phyloP scores from a whole-genome alignment of 108 stramenopile genomes.

The Nannochloropsis salina region DNA sequence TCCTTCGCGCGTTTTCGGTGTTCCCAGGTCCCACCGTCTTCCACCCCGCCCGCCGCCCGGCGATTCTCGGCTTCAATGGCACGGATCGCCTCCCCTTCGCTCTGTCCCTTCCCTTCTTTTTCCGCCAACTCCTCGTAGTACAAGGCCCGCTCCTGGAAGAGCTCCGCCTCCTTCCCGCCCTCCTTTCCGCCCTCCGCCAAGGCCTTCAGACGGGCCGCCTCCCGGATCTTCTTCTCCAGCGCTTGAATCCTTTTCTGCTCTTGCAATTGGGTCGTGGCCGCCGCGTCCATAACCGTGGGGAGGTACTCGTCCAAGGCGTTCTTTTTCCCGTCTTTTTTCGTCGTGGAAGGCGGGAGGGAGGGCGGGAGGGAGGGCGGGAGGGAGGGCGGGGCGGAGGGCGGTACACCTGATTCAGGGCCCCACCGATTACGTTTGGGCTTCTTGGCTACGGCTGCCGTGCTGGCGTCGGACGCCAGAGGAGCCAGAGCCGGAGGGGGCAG shows the following conservation, averaged over 20 bases:
- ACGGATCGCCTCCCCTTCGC: not conserved
- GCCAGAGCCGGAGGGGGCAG: no score
- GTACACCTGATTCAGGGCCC: not conserved
- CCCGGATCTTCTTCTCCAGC: conserved; percentile 37
- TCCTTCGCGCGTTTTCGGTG: conserved; percentile 44
- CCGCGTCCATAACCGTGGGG: conserved; percentile 43
- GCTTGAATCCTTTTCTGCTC: conserved; percentile 46
- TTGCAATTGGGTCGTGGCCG: conserved; percentile 32
- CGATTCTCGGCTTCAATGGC: conserved; percentile 32
- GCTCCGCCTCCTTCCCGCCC: conserved; percentile 36
- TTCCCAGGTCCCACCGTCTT: conserved; percentile 46
- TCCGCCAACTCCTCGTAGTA: conserved; percentile 35
- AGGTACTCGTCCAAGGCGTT: not conserved
- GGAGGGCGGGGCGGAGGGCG: not conserved
- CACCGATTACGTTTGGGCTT: conserved; percentile 8
- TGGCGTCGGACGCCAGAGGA: no score
- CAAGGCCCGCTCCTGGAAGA: conserved; percentile 34
- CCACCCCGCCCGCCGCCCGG: conserved; percentile 32
- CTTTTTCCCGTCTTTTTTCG: conserved; percentile 5
- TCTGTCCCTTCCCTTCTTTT: conserved; percentile 18
- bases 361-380: not conserved
- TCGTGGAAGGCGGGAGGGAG: not conserved
- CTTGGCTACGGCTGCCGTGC: no score
- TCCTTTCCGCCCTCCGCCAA: conserved; percentile 17
- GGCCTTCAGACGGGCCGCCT: conserved; percentile 23